These are phyloP conservation scores for Esteya vermicola DNA, from an alignment of 2,329 filamentous ascomycete genomes.

Conservation along the genomic window DNA sequence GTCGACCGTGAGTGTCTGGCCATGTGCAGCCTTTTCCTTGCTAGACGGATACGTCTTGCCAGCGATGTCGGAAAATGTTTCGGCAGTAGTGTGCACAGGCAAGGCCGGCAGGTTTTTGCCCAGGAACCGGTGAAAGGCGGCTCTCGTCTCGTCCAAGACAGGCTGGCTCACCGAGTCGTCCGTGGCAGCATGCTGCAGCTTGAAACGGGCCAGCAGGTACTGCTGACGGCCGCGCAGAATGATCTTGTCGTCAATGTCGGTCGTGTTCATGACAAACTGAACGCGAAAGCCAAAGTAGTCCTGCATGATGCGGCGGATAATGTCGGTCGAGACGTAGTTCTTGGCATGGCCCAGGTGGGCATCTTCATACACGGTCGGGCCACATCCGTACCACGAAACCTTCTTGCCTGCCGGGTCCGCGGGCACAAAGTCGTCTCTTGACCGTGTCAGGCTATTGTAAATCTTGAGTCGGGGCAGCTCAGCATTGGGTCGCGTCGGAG, in stretches of 20 bases:
- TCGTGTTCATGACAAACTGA: too few species aligned
- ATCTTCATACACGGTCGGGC: constrained; percentile 49
- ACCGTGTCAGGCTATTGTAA: constrained; percentile 51
- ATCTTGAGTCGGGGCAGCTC: constrained; percentile 30
- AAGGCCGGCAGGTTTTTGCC: neutral
- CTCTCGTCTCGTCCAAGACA: constrained; percentile 7
- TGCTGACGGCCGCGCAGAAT: constrained; percentile 11
- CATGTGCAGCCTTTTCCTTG: neutral
- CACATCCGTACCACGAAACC: constrained; percentile 12
- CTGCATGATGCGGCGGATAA: constrained; percentile 53
- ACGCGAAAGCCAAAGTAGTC: constrained; percentile 66
- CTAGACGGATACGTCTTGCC: constrained; percentile 9
- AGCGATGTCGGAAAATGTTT: neutral
- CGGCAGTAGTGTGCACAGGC: neutral
- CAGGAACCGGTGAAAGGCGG: neutral
- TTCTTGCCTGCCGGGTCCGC: constrained; percentile 10
- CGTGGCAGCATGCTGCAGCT: constrained; percentile 6
- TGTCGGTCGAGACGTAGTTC: constrained; percentile 66
- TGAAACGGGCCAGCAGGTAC: constrained; percentile 4
- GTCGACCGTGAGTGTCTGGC: neutral
- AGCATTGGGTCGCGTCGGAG: constrained; percentile 4
- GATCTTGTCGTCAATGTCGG: too few species aligned
- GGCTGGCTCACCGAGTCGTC: constrained; percentile 8
- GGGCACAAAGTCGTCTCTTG: constrained; percentile 47
- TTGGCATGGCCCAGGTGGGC: constrained; percentile 60